Evolutionary conservation across 768 basidiomycete genomes (phyloP).

Genomic region (Amanita pseudoporphyria): DNA sequence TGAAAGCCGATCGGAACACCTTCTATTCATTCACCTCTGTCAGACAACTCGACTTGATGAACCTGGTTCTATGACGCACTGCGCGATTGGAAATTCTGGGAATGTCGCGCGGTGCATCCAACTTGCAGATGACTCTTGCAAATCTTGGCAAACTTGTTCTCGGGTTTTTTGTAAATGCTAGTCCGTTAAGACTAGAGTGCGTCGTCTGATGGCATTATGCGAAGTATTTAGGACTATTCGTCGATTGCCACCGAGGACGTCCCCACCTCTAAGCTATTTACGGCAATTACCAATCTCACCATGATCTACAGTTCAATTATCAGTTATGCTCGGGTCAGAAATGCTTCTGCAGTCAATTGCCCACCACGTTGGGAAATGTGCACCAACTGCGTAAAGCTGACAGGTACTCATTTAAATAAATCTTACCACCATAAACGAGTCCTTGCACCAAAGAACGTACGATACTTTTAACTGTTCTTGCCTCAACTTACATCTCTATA

Average conservation of each 20-base stretch:
- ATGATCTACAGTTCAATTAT: not conserved
- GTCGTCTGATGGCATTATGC: not conserved
- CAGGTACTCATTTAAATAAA: too few relatives aligned
- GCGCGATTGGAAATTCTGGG: too few relatives aligned
- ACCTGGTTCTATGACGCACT: too few relatives aligned
- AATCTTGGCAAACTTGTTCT: too few relatives aligned
- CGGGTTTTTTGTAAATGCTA: too few relatives aligned
- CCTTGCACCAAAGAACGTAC: too few relatives aligned
- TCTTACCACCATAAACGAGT: too few relatives aligned
- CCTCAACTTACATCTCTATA: not conserved
- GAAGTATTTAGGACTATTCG: not conserved
- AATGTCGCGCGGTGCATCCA: too few relatives aligned
- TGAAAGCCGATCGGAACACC: not conserved
- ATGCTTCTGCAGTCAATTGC: not conserved
- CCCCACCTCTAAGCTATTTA: conserved; percentile 1
- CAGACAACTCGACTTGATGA: too few relatives aligned
- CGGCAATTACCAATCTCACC: not conserved
- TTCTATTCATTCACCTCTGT: not conserved
- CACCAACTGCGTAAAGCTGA: not conserved
- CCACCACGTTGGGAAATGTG: too few relatives aligned
- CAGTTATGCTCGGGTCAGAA: not conserved
- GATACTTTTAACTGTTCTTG: not conserved
- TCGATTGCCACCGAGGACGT: not conserved
- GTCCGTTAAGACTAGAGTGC: not conserved
- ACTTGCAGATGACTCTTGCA: too few relatives aligned